Conservation (phyloP, 257 asterid species). For the Misopates orontium region DNA sequence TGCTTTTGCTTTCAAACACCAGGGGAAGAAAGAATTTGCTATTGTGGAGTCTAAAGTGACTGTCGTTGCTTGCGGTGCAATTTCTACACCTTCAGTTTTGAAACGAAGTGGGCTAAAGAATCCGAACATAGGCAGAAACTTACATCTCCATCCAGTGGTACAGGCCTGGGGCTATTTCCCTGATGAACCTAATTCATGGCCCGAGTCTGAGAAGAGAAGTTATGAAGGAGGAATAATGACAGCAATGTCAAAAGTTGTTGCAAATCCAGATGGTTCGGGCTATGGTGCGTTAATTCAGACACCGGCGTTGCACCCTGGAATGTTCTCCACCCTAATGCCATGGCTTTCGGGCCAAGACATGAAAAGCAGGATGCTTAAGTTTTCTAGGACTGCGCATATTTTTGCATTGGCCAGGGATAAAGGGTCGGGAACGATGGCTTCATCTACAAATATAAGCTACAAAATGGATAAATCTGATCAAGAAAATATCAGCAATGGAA, state of each 20-base stretch:
- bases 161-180: constrained; percentile 88
- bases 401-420: constrained; percentile 70
- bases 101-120: constrained; percentile 69
- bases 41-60: constrained; percentile 60
- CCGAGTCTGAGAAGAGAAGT: constrained; percentile 51
- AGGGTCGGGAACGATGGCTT: constrained; percentile 55
- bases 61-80: constrained; percentile 74
- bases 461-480: constrained; percentile 42
- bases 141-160: constrained; percentile 78
- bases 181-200: constrained; percentile 49
- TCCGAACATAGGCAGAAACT: constrained; percentile 61
- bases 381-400: constrained; percentile 64
- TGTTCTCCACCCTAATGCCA: constrained; percentile 67
- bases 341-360: constrained; percentile 71
- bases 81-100: constrained; percentile 63
- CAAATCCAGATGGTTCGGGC: constrained; percentile 46
- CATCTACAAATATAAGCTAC: constrained; percentile 49
- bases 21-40: constrained; percentile 42
- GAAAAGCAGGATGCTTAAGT: constrained; percentile 55
- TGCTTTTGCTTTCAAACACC: constrained; percentile 37
- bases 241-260: constrained; percentile 62
- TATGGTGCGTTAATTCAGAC: constrained; percentile 72
- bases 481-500: constrained; percentile 50
- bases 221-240: constrained; percentile 78
- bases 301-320: constrained; percentile 79